Base-by-base conservation (phyloP, 164 flowering plant genomes). In the Dillenia turbinata region DNA sequence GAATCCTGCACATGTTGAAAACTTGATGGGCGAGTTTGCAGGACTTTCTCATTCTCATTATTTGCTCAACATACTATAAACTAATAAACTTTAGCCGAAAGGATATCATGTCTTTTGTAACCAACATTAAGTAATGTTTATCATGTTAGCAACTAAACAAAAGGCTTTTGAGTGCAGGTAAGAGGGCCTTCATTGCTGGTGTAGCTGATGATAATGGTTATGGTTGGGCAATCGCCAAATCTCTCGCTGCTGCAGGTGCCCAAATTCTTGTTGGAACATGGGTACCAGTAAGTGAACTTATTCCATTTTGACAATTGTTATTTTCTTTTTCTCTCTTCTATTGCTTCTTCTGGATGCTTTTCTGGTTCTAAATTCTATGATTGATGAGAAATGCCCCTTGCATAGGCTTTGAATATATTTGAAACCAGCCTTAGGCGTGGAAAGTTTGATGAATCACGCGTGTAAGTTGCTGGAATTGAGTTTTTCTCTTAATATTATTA, bases 211-310 rank as follows among this genome's bases (percentile, higher is more conserved):
- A 91, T 67, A 88, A 85, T 73, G 97, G 97, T 43, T 91, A 94
- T 77, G 97, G 97, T 57, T 94, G 99, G 99, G 98, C 96, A n/a
- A 94, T 94, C 24, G 98, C 98, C 52, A 94, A 91, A 70, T 88
- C 97, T 66, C 93, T 94, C 44, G 98, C 98, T 71, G 96, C 98
- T 67, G 97, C 98, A 0, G 98, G 98, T 65, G 98, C 98, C 76
- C 91, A 94, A 79, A 90, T 93, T 76, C 87, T 93, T 47, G 82
- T 93, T 43, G 98, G 97, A 51, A 90, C 98, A 54, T 93, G 97
- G 98, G 98, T 93, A 19, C 98, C 98, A 65, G 98, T 90, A 80
- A 76, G 97, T 82, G 59, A 60, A 48, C 56, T 63, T 17, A 44
- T 43, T 5, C 40, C 40, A 5, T 33, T 4, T 33, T 33, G 6